phyloP scores from a whole-genome alignment of 306 rosid species.

The Vigna angularis region DNA sequence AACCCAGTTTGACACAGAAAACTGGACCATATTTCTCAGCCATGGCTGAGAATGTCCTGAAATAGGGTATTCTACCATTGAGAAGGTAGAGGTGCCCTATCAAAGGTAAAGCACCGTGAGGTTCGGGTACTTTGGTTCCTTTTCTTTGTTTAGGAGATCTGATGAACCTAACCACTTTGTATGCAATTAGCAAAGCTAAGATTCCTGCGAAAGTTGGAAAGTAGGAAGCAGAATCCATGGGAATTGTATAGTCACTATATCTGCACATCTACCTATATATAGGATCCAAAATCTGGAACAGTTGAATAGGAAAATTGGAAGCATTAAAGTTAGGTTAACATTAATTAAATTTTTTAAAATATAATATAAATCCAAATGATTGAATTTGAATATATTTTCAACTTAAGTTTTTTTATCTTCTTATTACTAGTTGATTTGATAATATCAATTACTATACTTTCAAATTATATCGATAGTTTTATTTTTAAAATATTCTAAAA shows the following conservation, averaged over 20 bases:
- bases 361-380: too few species aligned
- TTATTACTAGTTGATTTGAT: too few species aligned
- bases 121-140: constrained; percentile 40
- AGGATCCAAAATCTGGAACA: background rate
- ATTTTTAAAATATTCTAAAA: too few species aligned
- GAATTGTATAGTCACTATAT: background rate
- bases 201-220: constrained; percentile 13
- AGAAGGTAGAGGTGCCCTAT: constrained; percentile 61
- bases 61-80: constrained; percentile 30
- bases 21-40: constrained; percentile 53
- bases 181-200: constrained; percentile 27
- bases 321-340: too few species aligned
- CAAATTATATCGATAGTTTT: too few species aligned
- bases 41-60: constrained; percentile 43
- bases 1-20: constrained; percentile 48
- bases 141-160: background rate
- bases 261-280: constrained; percentile 9
- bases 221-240: constrained; percentile 43
- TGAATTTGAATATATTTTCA: too few species aligned
- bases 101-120: constrained; percentile 50
- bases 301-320: too few species aligned
- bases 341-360: too few species aligned
- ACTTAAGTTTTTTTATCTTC: too few species aligned
- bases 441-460: too few species aligned
- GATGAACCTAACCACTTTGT: background rate